Evolutionary conservation across 208 protist genomes (phyloP).

Genomic region (Acanthamoeba comandoni): DNA sequence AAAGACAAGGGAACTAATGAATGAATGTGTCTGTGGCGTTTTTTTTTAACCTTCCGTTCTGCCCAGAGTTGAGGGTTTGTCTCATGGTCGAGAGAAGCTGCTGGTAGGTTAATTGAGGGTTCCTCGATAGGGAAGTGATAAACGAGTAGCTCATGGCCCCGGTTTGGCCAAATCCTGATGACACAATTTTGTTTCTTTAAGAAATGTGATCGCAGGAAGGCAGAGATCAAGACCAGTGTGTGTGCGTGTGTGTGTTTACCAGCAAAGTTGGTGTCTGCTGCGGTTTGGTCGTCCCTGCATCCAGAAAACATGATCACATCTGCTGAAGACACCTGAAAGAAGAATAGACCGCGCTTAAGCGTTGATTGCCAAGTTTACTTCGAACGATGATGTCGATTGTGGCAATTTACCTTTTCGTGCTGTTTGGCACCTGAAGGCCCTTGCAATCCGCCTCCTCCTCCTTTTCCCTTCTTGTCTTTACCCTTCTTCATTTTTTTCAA

Average conservation of each 20-base stretch:
- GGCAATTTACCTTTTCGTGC: too few relatives aligned
- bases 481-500: slow-evolving; percentile 54
- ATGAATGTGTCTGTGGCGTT: background rate
- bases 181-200: background rate
- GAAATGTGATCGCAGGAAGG: background rate
- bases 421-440: too few relatives aligned
- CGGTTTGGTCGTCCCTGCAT: slow-evolving; percentile 72
- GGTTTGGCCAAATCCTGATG: slow-evolving; percentile 31
- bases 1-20: background rate
- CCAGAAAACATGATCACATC: slow-evolving; percentile 77
- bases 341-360: too few relatives aligned
- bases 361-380: too few relatives aligned
- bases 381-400: too few relatives aligned
- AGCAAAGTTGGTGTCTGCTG: slow-evolving; percentile 42
- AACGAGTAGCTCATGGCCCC: slow-evolving; percentile 72
- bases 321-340: background rate
- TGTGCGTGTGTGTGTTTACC: background rate
- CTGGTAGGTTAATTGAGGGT: slow-evolving; percentile 29
- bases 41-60: background rate
- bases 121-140: background rate
- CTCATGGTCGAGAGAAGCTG: slow-evolving; percentile 46
- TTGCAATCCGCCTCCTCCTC: background rate
- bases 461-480: slow-evolving; percentile 23
- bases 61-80: slow-evolving; percentile 48
- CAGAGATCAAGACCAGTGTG: background rate